These are phyloP conservation scores for Fusarium sp. DNA, from an alignment of 2,329 filamentous ascomycete genomes.

Conservation along the genomic window DNA sequence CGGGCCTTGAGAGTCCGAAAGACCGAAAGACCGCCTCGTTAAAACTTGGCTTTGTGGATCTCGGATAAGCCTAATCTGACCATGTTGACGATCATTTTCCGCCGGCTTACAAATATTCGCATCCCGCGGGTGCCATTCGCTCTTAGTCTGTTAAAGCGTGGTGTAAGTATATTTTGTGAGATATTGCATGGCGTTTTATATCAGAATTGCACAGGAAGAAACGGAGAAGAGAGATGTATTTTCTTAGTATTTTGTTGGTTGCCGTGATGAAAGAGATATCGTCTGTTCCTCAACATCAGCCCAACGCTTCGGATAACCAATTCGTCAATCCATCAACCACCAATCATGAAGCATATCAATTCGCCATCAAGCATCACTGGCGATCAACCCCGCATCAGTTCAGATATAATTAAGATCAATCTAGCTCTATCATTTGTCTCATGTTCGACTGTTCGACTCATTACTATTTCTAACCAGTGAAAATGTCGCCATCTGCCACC, in stretches of 20 bases:
- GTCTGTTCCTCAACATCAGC: too few relatives aligned
- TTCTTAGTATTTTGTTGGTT: not conserved
- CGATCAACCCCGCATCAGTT: constrained; percentile 1
- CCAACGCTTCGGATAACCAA: constrained; percentile 9
- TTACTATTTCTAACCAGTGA: not conserved
- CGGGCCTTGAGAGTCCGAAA: constrained; percentile 19
- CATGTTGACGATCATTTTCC: not conserved
- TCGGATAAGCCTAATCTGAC: constrained; percentile 21
- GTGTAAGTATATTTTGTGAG: not conserved
- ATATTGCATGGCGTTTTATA: not conserved
- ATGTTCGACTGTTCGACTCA: not conserved
- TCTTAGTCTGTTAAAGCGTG: not conserved
- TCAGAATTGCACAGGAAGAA: not conserved
- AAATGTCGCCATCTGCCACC: constrained; percentile 30
- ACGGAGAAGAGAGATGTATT: rapidly evolving
- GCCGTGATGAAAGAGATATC: not conserved
- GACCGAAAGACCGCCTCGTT: not conserved
- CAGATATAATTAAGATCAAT: not conserved
- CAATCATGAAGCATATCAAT: constrained; percentile 11
- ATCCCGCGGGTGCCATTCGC: not conserved
- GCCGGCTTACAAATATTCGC: constrained; percentile 14
- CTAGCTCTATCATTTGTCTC: not conserved
- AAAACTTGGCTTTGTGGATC: constrained; percentile 6
- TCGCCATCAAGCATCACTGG: not conserved
- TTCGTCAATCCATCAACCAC: not conserved